Percentiles rank a stretch among this genome's conserved stretches.
Conservation (phyloP, 2,329 filamentous ascomycete genomes). For the Colletotrichum melonis region DNA sequence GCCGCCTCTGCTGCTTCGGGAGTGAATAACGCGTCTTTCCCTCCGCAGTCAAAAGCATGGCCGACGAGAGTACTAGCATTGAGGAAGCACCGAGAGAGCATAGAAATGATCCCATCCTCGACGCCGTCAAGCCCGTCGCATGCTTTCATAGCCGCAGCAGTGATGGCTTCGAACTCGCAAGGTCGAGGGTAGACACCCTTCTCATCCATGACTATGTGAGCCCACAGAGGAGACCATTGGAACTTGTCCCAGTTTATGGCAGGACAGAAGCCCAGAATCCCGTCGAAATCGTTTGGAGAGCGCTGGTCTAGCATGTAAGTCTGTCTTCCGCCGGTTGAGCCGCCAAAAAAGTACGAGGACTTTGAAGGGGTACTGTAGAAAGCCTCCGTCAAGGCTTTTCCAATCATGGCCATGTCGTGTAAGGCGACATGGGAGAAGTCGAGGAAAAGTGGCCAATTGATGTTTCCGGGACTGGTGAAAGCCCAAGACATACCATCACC, state of each 20-base stretch:
- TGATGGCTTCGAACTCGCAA: slow-evolving; percentile 47
- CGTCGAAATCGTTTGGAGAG: slow-evolving; percentile 68
- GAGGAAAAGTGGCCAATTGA: not conserved
- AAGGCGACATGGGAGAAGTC: slow-evolving; percentile 4
- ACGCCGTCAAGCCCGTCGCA: slow-evolving; percentile 62
- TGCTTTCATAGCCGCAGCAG: slow-evolving; percentile 44
- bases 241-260: slow-evolving; percentile 50
- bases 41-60: slow-evolving; percentile 5
- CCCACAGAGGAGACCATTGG: slow-evolving; percentile 6
- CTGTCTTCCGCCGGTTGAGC: slow-evolving; percentile 70
- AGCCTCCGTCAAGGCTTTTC: slow-evolving; percentile 57
- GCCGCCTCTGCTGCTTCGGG: slow-evolving; percentile 19
- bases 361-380: slow-evolving; percentile 57
- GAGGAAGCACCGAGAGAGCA: slow-evolving; percentile 6
- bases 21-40: slow-evolving; percentile 39
- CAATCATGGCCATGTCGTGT: slow-evolving; percentile 52
- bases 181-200: not conserved
- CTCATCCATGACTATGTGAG: not conserved
- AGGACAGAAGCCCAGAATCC: slow-evolving; percentile 61
- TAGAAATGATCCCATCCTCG: slow-evolving; percentile 55
- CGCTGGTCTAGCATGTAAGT: slow-evolving; percentile 64
- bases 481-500: slow-evolving; percentile 34
- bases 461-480: slow-evolving; percentile 17
- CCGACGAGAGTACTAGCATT: slow-evolving; percentile 35
- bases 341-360: slow-evolving; percentile 66